Conservation (phyloP, 1,284 basidiomycete genomes). For the Malassezia sympodialis region DNA sequence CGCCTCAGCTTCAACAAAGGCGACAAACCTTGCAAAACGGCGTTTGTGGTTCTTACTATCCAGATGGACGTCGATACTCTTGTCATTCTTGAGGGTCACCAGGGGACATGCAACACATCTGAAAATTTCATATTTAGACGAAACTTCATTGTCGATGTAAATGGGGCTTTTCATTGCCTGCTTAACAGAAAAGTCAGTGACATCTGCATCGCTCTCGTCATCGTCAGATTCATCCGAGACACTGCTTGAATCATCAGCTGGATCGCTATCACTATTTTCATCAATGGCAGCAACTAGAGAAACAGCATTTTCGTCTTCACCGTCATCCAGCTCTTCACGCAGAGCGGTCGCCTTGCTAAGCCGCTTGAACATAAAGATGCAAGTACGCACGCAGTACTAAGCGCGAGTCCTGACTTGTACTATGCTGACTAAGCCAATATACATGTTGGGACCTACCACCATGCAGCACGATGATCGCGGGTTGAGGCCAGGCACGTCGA, state of each 20-base stretch:
- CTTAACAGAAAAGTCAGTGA: slow-evolving; percentile 4
- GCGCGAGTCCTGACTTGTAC: not conserved
- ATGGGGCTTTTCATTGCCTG: slow-evolving; percentile 11
- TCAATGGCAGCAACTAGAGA: slow-evolving; percentile 5
- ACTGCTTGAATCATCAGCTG: not conserved
- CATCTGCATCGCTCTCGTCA: slow-evolving; percentile 10
- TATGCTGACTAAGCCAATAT: slow-evolving; percentile 9
- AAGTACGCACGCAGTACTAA: not conserved
- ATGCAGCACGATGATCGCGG: not conserved
- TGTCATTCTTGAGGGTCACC: slow-evolving; percentile 7
- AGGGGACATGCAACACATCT: slow-evolving; percentile 14
- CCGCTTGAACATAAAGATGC: slow-evolving; percentile 15
- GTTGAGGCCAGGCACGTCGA: not conserved
- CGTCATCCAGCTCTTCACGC: not conserved
- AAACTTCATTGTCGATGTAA: slow-evolving; percentile 8
- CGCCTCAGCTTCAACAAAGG: slow-evolving; percentile 5
- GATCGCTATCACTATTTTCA: slow-evolving; percentile 11
- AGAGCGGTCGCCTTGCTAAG: slow-evolving; percentile 8
- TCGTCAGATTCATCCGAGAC: not conserved
- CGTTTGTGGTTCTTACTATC: slow-evolving; percentile 15
- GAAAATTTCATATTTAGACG: not conserved
- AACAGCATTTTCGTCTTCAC: not conserved
- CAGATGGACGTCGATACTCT: slow-evolving; percentile 11
- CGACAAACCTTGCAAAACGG: slow-evolving; percentile 8
- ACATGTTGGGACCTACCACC: not conserved